A percentile compares a stretch with the other conserved stretches of the same genome.
These are phyloP conservation scores for Calamus simplicifolius DNA, from an alignment of 176 grass and related monocot genomes.

Conservation along the genomic window DNA sequence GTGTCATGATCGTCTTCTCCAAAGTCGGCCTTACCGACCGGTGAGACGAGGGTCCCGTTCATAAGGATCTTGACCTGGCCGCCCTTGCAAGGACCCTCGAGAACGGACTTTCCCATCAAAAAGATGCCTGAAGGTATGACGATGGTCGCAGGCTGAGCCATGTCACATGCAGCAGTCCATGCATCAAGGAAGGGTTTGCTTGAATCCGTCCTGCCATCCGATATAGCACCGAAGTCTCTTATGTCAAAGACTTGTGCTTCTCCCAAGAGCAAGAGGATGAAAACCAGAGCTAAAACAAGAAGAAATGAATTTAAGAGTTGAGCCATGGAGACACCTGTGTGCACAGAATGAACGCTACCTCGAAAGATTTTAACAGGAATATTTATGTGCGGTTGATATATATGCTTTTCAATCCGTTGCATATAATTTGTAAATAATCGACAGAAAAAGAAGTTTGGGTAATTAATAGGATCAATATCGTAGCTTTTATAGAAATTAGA, in stretches of 20 bases:
- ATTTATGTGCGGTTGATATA: no score
- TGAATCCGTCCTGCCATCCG: conserved; percentile 53
- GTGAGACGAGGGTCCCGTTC: conserved; percentile 49
- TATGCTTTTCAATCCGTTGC: no score
- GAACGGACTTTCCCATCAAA: conserved; percentile 33
- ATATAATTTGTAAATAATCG: no score
- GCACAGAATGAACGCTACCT: no score
- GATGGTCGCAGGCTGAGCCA: conserved; percentile 32
- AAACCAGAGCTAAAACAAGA: not conserved
- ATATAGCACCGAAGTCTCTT: conserved; percentile 45
- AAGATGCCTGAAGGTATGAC: conserved; percentile 48
- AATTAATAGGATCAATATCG: no score
- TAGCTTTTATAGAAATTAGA: no score
- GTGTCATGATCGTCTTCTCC: conserved; percentile 8
- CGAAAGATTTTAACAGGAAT: no score
- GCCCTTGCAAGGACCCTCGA: conserved; percentile 56
- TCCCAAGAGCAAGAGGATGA: not conserved
- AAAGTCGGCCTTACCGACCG: conserved; percentile 17
- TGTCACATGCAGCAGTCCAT: conserved; percentile 66
- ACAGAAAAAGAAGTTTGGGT: no score
- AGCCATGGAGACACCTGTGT: no score
- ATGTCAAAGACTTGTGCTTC: conserved; percentile 31
- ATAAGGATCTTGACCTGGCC: conserved; percentile 38
- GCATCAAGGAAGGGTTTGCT: conserved; percentile 44
- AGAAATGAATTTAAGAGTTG: not conserved